These are phyloP conservation scores for Vitis hybrid DNA, from an alignment of 177 flowering plant genomes.

Conservation along the genomic window DNA sequence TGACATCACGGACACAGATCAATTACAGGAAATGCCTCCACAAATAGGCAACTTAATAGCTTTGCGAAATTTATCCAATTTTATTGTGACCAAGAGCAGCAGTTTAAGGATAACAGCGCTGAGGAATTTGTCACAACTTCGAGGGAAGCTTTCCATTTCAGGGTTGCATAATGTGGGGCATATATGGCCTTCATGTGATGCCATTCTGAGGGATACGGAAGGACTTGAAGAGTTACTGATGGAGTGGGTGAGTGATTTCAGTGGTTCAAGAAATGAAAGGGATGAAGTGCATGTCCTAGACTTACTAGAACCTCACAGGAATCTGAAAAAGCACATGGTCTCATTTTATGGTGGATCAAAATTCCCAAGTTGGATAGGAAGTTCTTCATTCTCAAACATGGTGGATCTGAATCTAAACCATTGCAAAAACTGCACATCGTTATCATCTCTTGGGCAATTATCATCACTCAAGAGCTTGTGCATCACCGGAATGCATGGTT, in stretches of 20 bases:
- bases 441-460: background rate
- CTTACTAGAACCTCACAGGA: too few species aligned
- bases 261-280: too few species aligned
- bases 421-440: background rate
- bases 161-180: constrained; percentile 1
- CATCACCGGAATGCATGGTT: background rate
- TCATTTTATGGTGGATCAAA: too few species aligned
- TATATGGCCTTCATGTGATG: background rate
- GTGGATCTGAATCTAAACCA: too few species aligned
- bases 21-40: background rate
- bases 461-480: background rate
- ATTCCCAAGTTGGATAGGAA: background rate
- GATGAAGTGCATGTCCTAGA: too few species aligned
- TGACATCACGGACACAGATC: too few species aligned
- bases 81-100: constrained; percentile 1
- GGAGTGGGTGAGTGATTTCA: too few species aligned
- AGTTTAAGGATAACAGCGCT: constrained; percentile 6
- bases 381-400: background rate
- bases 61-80: background rate
- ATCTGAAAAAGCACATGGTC: too few species aligned
- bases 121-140: constrained; percentile 6
- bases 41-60: background rate
- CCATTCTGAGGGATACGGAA: background rate
- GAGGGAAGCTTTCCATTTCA: background rate
- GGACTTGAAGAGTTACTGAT: background rate